Evolutionary conservation across 2,329 filamentous ascomycete genomes (phyloP), one percentile per base, ranked within the genome.

Genomic region (Alternaria gaisen): DNA sequence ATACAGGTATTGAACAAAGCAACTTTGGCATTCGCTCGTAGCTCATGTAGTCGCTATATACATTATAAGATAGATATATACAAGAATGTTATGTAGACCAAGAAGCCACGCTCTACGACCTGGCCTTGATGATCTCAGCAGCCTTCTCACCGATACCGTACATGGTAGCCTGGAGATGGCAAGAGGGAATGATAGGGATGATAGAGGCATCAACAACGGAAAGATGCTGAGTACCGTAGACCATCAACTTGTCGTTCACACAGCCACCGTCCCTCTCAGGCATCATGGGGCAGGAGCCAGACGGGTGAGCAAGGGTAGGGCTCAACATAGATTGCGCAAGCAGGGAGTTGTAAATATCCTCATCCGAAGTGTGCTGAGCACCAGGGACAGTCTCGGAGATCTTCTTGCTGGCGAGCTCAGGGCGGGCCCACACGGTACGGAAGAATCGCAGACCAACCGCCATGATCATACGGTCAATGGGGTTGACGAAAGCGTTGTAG

Each of bases 71-170:
- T 52, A 30, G 20, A 6, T 56, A 60, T 57, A 4, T 60, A 60
- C 53, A 51, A 56, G 46, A 51, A 57, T 12, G 7, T n/a, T 47
- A n/a, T 2, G 20, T 1, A 41, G 32, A 6, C 4, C 1, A 40
- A 20, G 20, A 14, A 3, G 12, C 10, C n/a, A 22, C 24, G 9
- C 26, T 53, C 46, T 63, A 48, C 24, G 24, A 26, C 55, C 70
- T 72, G 3, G 52, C 52, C 64, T 74, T 75, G 58, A 77, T 73
- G 2, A 76, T 62, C 65, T 72, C 75, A 12, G 74, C 73, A 46
- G 74, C 75, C 67, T 75, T 77, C 69, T 77, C 75, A 14, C 67
- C 73, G 51, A 77, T 65, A 22, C 66, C 74, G 55, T 77, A 77
- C 54, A 72, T 68, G 22, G 72, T 74, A 24, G 73, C 70, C 57